Base-by-base conservation (phyloP, 176 grass and related monocot species). In the Avena insularis region DNA sequence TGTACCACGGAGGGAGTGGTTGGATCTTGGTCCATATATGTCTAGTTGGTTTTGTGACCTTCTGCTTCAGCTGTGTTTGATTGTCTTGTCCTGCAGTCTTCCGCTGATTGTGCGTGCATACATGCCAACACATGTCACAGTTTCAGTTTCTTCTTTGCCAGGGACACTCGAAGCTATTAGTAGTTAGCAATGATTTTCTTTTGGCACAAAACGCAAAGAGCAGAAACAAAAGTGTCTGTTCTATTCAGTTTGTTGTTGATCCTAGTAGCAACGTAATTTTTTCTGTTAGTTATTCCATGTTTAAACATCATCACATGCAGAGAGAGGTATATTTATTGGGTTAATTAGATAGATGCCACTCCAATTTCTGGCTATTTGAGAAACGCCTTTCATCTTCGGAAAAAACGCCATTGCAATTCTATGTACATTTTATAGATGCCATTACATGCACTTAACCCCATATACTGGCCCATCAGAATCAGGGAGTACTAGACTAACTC, bases 241-340 rank as follows among this genome's bases (percentile, higher is more conserved):
- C 60, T 63, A 63, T 63, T 63, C 21, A 63, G 60, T 35, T 67
- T 67, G 12, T 65, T 31, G 12, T 65, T 65, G 62, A 31, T 65
- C 62, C 25, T 65, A 65, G 25, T 31, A 31, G 29, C 11, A 12
- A 67, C 13, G 64, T 35, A 35, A 35, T 67, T 67, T 6, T 13
- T 67, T 67, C 6, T 15, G 29, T 35, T 67, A 35, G 64, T 67
- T 67, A 67, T 67, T 65, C 58, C 64, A 67, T 67, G 64, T 67
- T 67, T 35, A 67, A 31, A 29, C 64, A 67, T 67, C 25, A 67
- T 35, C 29, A 66, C 63, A 66, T 31, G 15, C 63, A 66, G 33
- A 67, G 63, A 67, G 64, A 31, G 27, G 13, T 35, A 14, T 33
- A 35, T 35, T 67, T 35, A 29, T 29, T 29, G 29, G 29, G 29